Conservation (phyloP, 106 monocot genomes). For the Cymbidium sinense region DNA sequence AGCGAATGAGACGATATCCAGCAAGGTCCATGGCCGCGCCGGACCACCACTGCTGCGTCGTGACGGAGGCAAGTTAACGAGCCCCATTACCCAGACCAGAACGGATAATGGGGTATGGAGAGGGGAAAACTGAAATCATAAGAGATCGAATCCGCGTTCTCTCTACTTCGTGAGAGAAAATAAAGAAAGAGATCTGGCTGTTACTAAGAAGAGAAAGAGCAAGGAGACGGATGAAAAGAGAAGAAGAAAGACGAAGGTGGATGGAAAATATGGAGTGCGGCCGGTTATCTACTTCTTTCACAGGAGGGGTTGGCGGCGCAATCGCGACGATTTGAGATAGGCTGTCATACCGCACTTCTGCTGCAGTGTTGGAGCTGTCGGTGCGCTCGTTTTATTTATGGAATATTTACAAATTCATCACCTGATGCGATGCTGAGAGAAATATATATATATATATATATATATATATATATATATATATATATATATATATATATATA, state of each 20-base stretch:
- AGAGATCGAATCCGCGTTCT: neutral
- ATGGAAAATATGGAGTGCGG: neutral
- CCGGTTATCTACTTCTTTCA: neutral
- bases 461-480: no score
- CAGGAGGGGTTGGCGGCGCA: neutral
- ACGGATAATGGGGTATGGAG: neutral
- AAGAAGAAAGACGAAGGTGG: neutral
- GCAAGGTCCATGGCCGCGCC: constrained; percentile 44
- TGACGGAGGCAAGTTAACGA: constrained; percentile 1
- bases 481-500: no score
- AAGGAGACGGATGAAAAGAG: neutral
- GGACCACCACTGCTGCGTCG: constrained; percentile 23
- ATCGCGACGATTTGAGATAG: neutral
- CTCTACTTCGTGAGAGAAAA: neutral
- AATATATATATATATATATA: no score
- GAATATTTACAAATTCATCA: no score
- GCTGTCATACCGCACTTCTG: no score
- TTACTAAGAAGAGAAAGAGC: neutral
- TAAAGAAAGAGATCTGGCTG: neutral
- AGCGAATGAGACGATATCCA: constrained; percentile 40
- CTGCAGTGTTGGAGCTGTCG: no score
- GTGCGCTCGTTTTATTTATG: no score
- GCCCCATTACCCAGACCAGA: constrained; percentile 9
- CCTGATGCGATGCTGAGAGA: no score
- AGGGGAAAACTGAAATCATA: neutral